phyloP scores from a whole-genome alignment of 2,329 filamentous ascomycete species.

The Pseudohalonectria lignicola region DNA sequence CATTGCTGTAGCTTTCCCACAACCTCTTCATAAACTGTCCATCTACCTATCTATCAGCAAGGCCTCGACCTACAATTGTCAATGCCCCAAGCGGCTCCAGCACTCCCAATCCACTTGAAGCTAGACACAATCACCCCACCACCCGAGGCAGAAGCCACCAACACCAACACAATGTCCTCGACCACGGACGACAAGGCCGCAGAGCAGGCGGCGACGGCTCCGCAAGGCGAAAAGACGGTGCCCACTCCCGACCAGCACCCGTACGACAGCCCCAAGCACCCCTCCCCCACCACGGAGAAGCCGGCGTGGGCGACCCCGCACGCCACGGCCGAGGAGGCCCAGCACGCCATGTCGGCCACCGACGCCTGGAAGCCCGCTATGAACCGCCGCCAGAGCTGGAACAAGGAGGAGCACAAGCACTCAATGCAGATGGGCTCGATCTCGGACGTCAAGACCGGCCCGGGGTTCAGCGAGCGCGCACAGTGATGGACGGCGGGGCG shows the following conservation, averaged over 20 bases:
- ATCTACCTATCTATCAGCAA: too few relatives aligned
- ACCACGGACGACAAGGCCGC: too few relatives aligned
- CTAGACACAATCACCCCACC: background rate
- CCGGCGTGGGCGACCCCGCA: background rate
- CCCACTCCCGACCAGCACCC: background rate
- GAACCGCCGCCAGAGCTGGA: conserved; percentile 39
- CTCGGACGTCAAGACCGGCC: conserved; percentile 20
- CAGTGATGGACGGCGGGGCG: background rate
- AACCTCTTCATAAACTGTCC: too few relatives aligned
- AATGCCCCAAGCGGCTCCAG: too few relatives aligned
- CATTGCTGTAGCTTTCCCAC: too few relatives aligned
- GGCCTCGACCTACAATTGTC: too few relatives aligned
- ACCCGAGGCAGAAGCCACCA: background rate
- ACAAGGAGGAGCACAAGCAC: conserved; percentile 41
- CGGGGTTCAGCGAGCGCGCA: conserved; percentile 29
- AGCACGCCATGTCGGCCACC: conserved; percentile 23
- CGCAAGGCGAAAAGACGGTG: background rate
- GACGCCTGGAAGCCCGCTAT: conserved; percentile 34
- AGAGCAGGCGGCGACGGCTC: background rate
- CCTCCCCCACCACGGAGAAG: too few relatives aligned
- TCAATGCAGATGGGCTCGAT: conserved; percentile 35
- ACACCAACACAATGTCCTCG: background rate
- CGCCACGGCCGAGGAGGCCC: conserved; percentile 13
- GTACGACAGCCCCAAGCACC: too few relatives aligned
- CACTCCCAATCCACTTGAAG: too few relatives aligned